phyloP scores from a whole-genome alignment of 495 filamentous ascomycete genomes.

The Beverwykella pulmonaria region DNA sequence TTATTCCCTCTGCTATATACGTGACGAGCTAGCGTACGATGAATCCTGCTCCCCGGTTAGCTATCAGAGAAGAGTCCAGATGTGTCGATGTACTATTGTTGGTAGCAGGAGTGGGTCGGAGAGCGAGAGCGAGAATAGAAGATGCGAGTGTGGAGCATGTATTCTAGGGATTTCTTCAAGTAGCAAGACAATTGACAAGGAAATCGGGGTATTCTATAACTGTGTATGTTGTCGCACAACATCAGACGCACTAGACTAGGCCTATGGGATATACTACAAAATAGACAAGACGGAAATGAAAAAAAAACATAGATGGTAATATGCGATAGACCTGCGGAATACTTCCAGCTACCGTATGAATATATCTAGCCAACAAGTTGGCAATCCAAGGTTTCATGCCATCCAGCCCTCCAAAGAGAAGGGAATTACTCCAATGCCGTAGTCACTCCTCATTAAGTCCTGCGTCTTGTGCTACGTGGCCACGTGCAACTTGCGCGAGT shows the following conservation, averaged over 20 bases:
- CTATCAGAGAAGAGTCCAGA: no score
- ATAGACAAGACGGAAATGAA: neutral
- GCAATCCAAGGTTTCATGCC: slow-evolving; percentile 3
- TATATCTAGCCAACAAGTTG: neutral
- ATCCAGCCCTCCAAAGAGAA: slow-evolving; percentile 3
- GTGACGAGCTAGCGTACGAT: no score
- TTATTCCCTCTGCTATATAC: no score
- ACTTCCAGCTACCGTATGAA: neutral
- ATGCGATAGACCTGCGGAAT: neutral
- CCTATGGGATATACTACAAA: slow-evolving; percentile 7
- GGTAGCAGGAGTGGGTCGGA: no score
- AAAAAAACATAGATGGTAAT: slow-evolving; percentile 1
- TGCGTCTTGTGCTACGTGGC: slow-evolving; percentile 2
- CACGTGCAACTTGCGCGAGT: neutral
- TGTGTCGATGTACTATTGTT: no score
- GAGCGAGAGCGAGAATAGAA: no score
- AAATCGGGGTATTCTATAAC: slow-evolving; percentile 12
- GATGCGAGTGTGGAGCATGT: no score
- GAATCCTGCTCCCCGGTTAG: no score
- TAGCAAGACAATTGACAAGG: neutral
- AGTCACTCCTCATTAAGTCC: slow-evolving; percentile 14
- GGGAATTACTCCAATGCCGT: slow-evolving; percentile 5
- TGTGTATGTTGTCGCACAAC: neutral
- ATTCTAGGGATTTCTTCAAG: no score
- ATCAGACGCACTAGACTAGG: neutral